phyloP scores from a whole-genome alignment of 805 yeast genomes.

The Cephaloascus albidus region DNA sequence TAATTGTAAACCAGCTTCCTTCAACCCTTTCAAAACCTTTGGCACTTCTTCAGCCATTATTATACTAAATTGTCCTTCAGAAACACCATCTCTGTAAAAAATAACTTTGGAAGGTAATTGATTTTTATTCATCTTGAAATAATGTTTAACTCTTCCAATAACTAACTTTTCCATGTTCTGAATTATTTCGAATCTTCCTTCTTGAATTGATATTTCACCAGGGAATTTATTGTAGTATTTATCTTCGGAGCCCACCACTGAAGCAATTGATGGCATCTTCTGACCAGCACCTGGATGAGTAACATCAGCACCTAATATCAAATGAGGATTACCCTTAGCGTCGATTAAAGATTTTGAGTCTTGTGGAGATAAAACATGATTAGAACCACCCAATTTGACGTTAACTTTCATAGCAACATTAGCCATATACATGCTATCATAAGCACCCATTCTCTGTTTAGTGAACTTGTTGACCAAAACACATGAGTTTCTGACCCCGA shows the following conservation, averaged over 20 bases:
- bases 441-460: conserved; percentile 9
- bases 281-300: background rate
- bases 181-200: conserved; percentile 11
- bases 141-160: conserved; percentile 10
- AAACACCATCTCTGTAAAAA: conserved; percentile 22
- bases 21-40: conserved; percentile 10
- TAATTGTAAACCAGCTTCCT: conserved; percentile 6
- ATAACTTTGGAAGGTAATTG: conserved; percentile 14
- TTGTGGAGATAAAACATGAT: conserved; percentile 9
- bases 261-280: conserved; percentile 10
- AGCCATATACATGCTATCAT: conserved; percentile 16
- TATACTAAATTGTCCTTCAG: conserved; percentile 17
- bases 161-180: conserved; percentile 13
- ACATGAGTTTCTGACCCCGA: conserved; percentile 17
- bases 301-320: conserved; percentile 4
- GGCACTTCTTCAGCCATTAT: conserved; percentile 17
- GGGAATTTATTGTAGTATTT: conserved; percentile 13
- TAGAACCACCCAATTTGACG: conserved; percentile 18
- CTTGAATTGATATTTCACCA: conserved; percentile 12
- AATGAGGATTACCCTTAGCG: conserved; percentile 10
- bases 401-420: conserved; percentile 19
- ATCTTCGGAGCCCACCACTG: conserved; percentile 10
- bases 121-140: conserved; percentile 8
- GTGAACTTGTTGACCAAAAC: conserved; percentile 14
- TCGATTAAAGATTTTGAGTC: conserved; percentile 1